Evolutionary conservation across 441 rosid genomes (phyloP), one percentile per base, ranked within the genome.

Genomic region (Euphorbia celastroides): DNA sequence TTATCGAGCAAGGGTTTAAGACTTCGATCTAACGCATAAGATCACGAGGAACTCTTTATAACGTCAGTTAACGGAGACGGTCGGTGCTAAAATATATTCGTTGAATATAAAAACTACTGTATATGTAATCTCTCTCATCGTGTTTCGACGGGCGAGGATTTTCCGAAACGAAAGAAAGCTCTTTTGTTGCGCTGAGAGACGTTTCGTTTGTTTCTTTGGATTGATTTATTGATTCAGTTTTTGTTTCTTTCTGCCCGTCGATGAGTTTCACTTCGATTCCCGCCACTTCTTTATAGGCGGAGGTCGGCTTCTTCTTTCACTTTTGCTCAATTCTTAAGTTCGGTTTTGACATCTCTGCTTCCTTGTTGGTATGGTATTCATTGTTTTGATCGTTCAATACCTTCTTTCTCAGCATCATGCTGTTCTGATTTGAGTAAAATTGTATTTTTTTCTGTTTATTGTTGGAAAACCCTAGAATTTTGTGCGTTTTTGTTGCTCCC

Each of bases 121-220:
- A 61, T 67, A 17, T 61, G 62, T 38, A 30, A 56, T 57, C 54
- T 70, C 66, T 74, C 61, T 84, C 84, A 74, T 75, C 68, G 74
- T 65, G 81, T 87, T 74, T 71, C 93, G 88, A 88, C 96, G 96
- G 95, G 93, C 93, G 88, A 86, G 78, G 86, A 73, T 82, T 82
- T 82, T 83, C 73, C 38, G 64, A 25, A 58, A 41, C 84, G 82
- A 80, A 85, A 79, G 82, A 80, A 85, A 79, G 77, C 63, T 9
- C 13, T 30, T 64, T 64, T 50, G 2, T 44, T 42, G 56, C 32
- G 57, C 48, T n/a, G 36, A 71, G 51, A 72, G 56, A 61, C 72
- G 74, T 66, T 66, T 38, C 57, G 25, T 75, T 57, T 74, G 73
- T 75, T 64, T 72, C 27, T 68, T 64, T 68, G 11, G 71, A 25